Base-by-base conservation (phyloP, 75 land plant genomes). In the Pseudotsuga menziesii region DNA sequence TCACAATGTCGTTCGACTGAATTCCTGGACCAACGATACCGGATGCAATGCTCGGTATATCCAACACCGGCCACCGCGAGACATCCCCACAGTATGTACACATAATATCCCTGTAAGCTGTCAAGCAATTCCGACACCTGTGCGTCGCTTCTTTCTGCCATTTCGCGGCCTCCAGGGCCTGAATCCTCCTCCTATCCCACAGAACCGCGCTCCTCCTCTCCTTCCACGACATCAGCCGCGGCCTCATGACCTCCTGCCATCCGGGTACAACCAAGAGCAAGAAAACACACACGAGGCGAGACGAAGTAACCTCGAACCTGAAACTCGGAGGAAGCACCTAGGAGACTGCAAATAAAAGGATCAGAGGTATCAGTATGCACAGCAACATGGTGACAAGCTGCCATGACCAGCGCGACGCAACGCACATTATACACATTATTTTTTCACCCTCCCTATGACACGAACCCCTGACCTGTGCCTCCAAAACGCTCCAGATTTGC, bases 341-440 rank as follows among this genome's bases (percentile, higher is more conserved):
- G 20, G 97, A 94, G 11, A 94, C 62, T 0, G 92, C 96, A 96
- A 93, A 95, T 16, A 91, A 75, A 0, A 86, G 83, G 23, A 93
- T 86, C 12, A 92, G 85, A 25, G 98, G 96, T 62, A 95, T 85
- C 22, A 95, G 91, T 55, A 95, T 82, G 90, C 93, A 95, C 64
- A 96, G 98, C 48, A 95, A 84, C 93, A 95, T 89, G 61, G 96
- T 89, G 61, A 92, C 93, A 77, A 90, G 87, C 60, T 93, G 86
- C 83, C 95, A 93, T 58, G 97, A 90, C 94, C 92, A 92, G 91
- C 86, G 85, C 81, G 92, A 92, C 57, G 87, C 87, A 78, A 86
- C 89, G 74, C 98, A 95, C 60, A 95, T 90, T 85, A 91, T 93
- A 85, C 98, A 95, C 98, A 95, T 95, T 92, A 89, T 93, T 44